Base-by-base conservation (phyloP, 805 yeast genomes). In the Candida stauntonica region DNA sequence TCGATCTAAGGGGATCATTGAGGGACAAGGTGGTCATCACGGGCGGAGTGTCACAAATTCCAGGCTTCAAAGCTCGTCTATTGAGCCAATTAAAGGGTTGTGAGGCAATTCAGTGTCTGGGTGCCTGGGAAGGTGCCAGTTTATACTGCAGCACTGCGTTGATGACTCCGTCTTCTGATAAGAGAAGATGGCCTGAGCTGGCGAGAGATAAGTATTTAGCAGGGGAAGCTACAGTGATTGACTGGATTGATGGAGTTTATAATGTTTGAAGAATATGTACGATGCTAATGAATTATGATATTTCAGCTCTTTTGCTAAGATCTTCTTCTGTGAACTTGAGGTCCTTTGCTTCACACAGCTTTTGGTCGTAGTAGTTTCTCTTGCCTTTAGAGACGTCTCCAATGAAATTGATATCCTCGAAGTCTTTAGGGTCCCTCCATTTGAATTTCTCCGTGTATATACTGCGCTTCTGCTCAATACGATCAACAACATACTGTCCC, bases 311-410 rank as follows among this genome's bases (percentile, higher is more conserved):
- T n/a, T n/a, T n/a, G n/a, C n/a, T 29, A 14, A 41, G 19, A 11
- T 45, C 46, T 28, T 42, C 46, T 14, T 28, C 14, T 11, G 39
- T 32, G 33, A 45, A 49, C 24, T 33, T 31, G 35, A 51, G 41
- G 31, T 52, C 56, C 19, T 46, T 43, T n/a, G 36, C 44, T 3
- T 44, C 38, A 59, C 50, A 31, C 24, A 11, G 29, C n/a, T 42
- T 45, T 34, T 51, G 55, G 5, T 41, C 37, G 17, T 83, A 84
- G 44, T 41, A 46, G 6, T 47, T 37, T 8, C 34, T 35, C 29
- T 38, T 41, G 11, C 49, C 46, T 5, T 36, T 38, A 11, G 36
- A n/a, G 7, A 44, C 41, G 13, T 26, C 29, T 2, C 37, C 31
- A 62, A 46, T 46, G 1, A 36, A 33, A 34, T 48, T 48, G 17